Conservation (phyloP, 73 alveolate genomes). For the Durusdinium trenchii region DNA sequence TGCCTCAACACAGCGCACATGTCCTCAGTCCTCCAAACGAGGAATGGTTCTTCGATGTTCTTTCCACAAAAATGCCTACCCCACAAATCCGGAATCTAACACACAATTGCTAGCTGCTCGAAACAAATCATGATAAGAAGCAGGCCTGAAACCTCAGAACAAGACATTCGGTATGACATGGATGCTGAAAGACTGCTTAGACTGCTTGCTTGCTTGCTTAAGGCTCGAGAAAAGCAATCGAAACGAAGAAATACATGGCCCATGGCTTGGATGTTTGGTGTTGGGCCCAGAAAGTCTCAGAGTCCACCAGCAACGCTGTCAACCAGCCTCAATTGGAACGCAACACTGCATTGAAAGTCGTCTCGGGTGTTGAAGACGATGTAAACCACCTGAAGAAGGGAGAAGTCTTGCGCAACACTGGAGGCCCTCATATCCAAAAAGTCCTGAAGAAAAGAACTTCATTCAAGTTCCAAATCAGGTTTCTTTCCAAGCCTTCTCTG, state of each 20-base stretch:
- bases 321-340: slow-evolving; percentile 13
- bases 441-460: background rate
- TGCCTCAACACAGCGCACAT: too few species aligned
- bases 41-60: too few species aligned
- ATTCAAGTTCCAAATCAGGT: background rate
- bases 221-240: background rate
- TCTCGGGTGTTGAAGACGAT: slow-evolving; percentile 11
- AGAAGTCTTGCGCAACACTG: too few species aligned
- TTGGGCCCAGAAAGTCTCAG: background rate
- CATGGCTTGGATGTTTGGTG: background rate
- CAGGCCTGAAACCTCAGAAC: background rate
- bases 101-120: too few species aligned
- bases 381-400: slow-evolving; percentile 13
- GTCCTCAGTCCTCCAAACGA: too few species aligned
- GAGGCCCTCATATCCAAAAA: background rate
- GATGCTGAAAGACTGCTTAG: background rate
- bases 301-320: background rate
- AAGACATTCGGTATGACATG: background rate
- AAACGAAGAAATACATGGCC: background rate
- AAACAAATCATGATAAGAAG: background rate
- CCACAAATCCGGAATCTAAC: too few species aligned
- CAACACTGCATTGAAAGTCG: slow-evolving; percentile 7
- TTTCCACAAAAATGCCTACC: too few species aligned
- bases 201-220: background rate
- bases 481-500: background rate